Base-by-base conservation (phyloP, 2,329 filamentous ascomycete species). In the Fusarium nematophilum region DNA sequence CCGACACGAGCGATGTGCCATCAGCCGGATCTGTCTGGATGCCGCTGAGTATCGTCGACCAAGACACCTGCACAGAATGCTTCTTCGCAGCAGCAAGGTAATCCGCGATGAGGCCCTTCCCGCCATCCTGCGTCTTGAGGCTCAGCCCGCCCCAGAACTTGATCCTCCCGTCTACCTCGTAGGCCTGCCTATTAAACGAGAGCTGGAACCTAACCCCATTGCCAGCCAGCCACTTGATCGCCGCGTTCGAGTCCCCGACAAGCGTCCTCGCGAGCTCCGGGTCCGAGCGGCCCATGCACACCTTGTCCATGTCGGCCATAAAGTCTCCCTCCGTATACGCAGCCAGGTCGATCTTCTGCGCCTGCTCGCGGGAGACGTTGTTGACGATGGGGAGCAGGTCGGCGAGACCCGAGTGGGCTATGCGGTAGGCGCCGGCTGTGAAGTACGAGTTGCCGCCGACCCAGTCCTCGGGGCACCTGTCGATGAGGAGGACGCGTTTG, bases 101-200 rank as follows among this genome's bases (percentile, higher is more conserved):
- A 56, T 84, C 79, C 18, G 77, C 68, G 4, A 87, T 79, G 6
- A 89, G 72, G 0, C 86, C 84, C 62, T 86, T 86, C 0, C 86
- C 86, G 1, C 85, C 85, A 58, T 86, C 82, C 44, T 83, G 67
- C 0, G 83, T 86, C 65, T 81, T 86, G 27, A 89, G 72, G n/a
- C 77, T 78, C 68, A 90, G 72, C 0, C 87, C 87, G 9, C 88
- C 88, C 87, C 87, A 90, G 69, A 90, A 90, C 65, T 85, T 86
- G 66, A 81, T 80, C 25, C 82, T 75, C 1, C 83, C 85, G 44
- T 84, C 76, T n/a, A 89, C 80, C 52, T 86, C 77, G 68, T 88
- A 90, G 0, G 88, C 85, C 67, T 91, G 87, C 3, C 88, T 78
- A 54, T 89, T 85, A 70, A 90, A 90, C 2, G 81, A 83, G 3